Conservation (phyloP, 441 rosid genomes). For the Gossypium davidsonii region DNA sequence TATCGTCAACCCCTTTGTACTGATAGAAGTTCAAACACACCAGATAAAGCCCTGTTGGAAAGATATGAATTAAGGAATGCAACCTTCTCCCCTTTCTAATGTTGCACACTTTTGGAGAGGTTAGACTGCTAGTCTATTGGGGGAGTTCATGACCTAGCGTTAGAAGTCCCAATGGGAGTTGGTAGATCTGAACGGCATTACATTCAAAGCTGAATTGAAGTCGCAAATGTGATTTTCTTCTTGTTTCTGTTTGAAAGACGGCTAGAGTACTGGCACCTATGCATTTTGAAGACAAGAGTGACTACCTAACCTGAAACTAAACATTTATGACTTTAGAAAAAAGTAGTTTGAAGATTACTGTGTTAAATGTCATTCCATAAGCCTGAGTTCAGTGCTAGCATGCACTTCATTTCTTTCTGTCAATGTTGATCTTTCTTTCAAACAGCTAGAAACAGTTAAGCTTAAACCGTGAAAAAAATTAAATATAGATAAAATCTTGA, state of each 20-base stretch:
- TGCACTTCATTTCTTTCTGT: not conserved
- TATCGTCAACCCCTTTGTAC: not conserved
- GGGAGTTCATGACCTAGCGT: not conserved
- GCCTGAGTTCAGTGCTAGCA: not conserved
- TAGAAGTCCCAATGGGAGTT: not conserved
- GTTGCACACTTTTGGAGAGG: not conserved
- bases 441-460: not conserved
- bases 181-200: not conserved
- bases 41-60: not conserved
- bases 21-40: not conserved
- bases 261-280: not conserved
- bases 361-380: not conserved
- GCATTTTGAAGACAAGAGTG: not conserved
- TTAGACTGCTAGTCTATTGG: not conserved
- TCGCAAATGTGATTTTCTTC: not conserved
- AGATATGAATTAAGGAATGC: not conserved
- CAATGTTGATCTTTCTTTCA: not conserved
- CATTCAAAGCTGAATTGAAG: not conserved
- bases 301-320: not conserved
- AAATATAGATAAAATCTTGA: not conserved
- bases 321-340: not conserved
- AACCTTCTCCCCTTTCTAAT: not conserved
- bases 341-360: not conserved
- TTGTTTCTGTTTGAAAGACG: not conserved
- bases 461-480: not conserved